These are phyloP conservation scores for Catharanthus roseus DNA, from an alignment of 257 asterid genomes.

Conservation along the genomic window DNA sequence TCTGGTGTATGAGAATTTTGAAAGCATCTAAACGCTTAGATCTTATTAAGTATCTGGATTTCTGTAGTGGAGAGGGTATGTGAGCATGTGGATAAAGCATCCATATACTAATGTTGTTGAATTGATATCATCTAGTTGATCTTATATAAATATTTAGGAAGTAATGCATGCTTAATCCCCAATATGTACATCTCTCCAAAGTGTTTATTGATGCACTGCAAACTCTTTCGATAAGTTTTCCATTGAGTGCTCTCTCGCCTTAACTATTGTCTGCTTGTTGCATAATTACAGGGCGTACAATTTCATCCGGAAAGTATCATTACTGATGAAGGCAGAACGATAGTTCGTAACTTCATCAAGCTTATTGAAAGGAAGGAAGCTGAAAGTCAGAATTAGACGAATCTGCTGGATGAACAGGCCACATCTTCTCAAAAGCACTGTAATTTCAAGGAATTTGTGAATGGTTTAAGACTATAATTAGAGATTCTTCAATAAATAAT, in stretches of 20 bases:
- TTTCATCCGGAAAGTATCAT: slow-evolving; percentile 91
- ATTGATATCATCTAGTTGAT: neutral
- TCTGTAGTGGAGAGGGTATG: too few species aligned
- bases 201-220: too few species aligned
- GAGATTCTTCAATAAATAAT: neutral
- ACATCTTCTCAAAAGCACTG: neutral
- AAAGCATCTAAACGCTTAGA: too few species aligned
- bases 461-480: too few species aligned
- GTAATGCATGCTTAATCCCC: too few species aligned
- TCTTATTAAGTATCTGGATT: too few species aligned
- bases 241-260: neutral
- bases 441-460: neutral
- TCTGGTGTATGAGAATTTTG: too few species aligned
- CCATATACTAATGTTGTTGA: too few species aligned
- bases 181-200: neutral
- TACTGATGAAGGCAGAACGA: slow-evolving; percentile 65
- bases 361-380: slow-evolving; percentile 63
- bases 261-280: neutral
- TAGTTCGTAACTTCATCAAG: slow-evolving; percentile 66
- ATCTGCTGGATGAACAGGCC: neutral
- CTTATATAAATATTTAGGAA: too few species aligned
- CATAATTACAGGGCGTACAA: slow-evolving; percentile 70
- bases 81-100: too few species aligned
- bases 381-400: slow-evolving; percentile 29
- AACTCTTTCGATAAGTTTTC: neutral